Conservation (phyloP, 352 stramenopile genomes). For the Globisporangium polare region DNA sequence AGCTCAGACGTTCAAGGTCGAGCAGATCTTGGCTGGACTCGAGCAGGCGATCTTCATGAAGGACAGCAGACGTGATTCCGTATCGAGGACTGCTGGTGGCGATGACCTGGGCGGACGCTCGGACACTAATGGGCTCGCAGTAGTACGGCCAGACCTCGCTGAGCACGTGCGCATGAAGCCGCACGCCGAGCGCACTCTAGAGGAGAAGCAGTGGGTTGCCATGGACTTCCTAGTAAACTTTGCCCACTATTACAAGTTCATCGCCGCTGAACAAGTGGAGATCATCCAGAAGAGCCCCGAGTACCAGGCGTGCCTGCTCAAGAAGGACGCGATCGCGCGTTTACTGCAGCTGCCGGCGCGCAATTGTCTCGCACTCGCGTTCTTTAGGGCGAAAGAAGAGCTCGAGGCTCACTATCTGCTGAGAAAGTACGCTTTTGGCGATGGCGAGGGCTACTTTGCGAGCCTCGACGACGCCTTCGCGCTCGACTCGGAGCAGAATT, state of each 20-base stretch:
- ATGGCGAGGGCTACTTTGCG: slow-evolving; percentile 61
- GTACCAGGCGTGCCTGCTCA: slow-evolving; percentile 42
- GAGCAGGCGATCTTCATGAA: slow-evolving; percentile 22
- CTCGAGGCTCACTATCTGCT: slow-evolving; percentile 55
- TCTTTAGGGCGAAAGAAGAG: slow-evolving; percentile 57
- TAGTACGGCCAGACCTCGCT: slow-evolving; percentile 14
- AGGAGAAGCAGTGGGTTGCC: slow-evolving; percentile 67
- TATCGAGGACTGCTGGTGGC: no score
- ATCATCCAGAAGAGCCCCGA: slow-evolving; percentile 51
- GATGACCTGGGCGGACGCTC: no score
- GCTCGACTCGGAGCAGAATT: background rate
- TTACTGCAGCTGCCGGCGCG: slow-evolving; percentile 53
- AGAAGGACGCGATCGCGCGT: slow-evolving; percentile 40
- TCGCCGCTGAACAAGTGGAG: slow-evolving; percentile 48
- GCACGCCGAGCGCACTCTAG: slow-evolving; percentile 32
- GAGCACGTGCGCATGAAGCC: slow-evolving; percentile 48
- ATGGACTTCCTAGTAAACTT: slow-evolving; percentile 64
- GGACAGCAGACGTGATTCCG: background rate
- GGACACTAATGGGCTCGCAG: background rate
- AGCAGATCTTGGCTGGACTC: slow-evolving; percentile 27
- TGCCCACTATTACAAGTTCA: slow-evolving; percentile 64
- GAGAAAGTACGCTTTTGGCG: slow-evolving; percentile 65
- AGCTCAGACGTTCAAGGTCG: slow-evolving; percentile 29
- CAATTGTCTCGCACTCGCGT: slow-evolving; percentile 66
- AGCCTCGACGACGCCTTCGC: slow-evolving; percentile 39